phyloP scores from a whole-genome alignment of 1,284 basidiomycete genomes.

The Wolfiporia cocos region DNA sequence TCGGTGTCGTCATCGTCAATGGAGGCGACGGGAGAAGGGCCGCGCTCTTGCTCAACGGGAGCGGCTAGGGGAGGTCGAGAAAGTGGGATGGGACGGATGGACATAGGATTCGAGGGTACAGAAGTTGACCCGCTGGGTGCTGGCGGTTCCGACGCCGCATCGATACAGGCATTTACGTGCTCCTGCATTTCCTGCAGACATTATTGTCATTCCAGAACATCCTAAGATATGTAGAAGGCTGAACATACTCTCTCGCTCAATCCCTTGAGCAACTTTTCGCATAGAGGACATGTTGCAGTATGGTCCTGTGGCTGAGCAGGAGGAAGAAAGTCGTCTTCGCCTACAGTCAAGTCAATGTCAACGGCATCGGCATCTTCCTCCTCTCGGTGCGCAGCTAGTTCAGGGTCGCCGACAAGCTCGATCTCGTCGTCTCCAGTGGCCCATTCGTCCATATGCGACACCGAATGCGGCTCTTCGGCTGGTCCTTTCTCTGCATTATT shows the following conservation, averaged over 20 bases:
- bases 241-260: constrained; percentile 27
- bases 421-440: constrained; percentile 57
- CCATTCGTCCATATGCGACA: constrained; percentile 40
- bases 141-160: constrained; percentile 17
- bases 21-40: constrained; percentile 1
- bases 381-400: constrained; percentile 18
- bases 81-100: background rate
- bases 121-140: constrained; percentile 4
- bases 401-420: constrained; percentile 22
- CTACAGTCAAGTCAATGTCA: constrained; percentile 21
- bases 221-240: background rate
- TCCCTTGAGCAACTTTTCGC: constrained; percentile 24
- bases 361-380: constrained; percentile 21
- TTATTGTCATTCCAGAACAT: background rate
- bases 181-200: constrained; percentile 34
- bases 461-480: constrained; percentile 1
- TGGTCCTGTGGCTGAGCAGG: constrained; percentile 12
- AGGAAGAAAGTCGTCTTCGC: constrained; percentile 11
- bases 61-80: background rate
- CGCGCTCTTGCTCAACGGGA: too few species aligned
- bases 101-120: background rate
- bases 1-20: background rate
- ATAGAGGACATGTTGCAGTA: constrained; percentile 33
- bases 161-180: constrained; percentile 49
- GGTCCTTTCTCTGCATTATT: background rate